phyloP scores from a whole-genome alignment of 2,329 filamentous ascomycete species.

The Metarhizium anisopliae region DNA sequence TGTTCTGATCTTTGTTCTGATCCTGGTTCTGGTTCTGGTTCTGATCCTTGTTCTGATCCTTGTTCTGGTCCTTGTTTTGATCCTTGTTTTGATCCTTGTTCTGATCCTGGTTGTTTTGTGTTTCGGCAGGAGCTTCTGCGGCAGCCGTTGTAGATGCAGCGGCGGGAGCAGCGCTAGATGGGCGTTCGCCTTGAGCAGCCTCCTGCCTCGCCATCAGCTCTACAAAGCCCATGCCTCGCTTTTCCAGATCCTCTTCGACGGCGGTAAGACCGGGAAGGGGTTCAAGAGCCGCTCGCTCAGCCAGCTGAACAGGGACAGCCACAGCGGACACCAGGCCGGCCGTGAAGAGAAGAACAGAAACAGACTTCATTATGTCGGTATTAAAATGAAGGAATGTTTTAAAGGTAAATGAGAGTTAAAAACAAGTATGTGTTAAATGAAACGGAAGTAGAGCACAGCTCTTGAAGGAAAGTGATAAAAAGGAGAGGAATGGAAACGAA shows the following conservation, averaged over 20 bases:
- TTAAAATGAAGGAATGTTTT: no score
- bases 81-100: background rate
- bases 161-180: background rate
- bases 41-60: background rate
- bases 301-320: conserved; percentile 15
- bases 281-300: conserved; percentile 8
- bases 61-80: background rate
- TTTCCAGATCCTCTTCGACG: background rate
- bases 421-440: background rate
- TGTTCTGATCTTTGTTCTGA: conserved; percentile 6
- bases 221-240: background rate
- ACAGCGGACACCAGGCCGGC: conserved; percentile 21
- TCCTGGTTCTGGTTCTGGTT: conserved; percentile 6
- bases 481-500: conserved; percentile 5
- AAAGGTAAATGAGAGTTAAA: background rate
- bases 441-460: conserved; percentile 22
- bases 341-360: conserved; percentile 17
- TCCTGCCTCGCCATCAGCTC: background rate
- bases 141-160: background rate
- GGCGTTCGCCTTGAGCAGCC: background rate
- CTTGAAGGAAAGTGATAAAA: conserved; percentile 12
- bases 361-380: conserved; percentile 18
- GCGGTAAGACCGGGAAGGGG: conserved; percentile 1
- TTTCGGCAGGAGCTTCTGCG: background rate
- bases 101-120: background rate